Percentiles rank a stretch among this genome's conserved stretches.
phyloP scores from a whole-genome alignment of 2,329 filamentous ascomycete genomes.

The Epichloe festucae region DNA sequence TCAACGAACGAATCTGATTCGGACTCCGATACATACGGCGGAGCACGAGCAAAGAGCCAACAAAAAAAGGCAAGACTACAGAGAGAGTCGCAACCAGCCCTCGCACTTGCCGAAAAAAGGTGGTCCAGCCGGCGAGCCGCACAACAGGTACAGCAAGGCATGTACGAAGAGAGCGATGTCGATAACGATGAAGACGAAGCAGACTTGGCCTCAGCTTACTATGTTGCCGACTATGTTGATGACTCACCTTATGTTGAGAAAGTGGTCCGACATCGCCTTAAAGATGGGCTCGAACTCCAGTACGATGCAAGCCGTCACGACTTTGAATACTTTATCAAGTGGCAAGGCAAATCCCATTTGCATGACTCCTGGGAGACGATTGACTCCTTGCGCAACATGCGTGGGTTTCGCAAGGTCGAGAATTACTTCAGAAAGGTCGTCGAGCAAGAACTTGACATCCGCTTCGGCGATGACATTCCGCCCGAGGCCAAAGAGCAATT shows the following conservation, averaged over 20 bases:
- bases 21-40: slow-evolving; percentile 68
- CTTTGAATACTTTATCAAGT: slow-evolving; percentile 90
- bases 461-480: slow-evolving; percentile 61
- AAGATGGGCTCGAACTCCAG: slow-evolving; percentile 49
- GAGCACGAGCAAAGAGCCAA: slow-evolving; percentile 52
- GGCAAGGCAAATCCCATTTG: slow-evolving; percentile 89
- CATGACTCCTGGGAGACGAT: slow-evolving; percentile 92
- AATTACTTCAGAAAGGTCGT: slow-evolving; percentile 87
- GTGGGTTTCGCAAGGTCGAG: slow-evolving; percentile 78
- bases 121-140: slow-evolving; percentile 82
- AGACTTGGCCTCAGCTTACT: slow-evolving; percentile 47
- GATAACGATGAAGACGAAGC: slow-evolving; percentile 54
- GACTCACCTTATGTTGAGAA: slow-evolving; percentile 78
- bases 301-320: slow-evolving; percentile 53
- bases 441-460: slow-evolving; percentile 64
- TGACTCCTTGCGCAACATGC: slow-evolving; percentile 59
- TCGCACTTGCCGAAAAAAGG: slow-evolving; percentile 66
- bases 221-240: slow-evolving; percentile 57
- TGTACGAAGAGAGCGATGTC: slow-evolving; percentile 54
- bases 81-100: slow-evolving; percentile 51
- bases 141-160: slow-evolving; percentile 53
- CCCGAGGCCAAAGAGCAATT: slow-evolving; percentile 87
- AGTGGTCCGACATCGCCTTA: slow-evolving; percentile 74
- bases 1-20: slow-evolving; percentile 51
- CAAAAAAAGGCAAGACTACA: slow-evolving; percentile 70